Percentiles rank a stretch among this genome's conserved stretches.
Conservation (phyloP, 2,329 filamentous ascomycete genomes). For the Lasiodiplodia citricola region DNA sequence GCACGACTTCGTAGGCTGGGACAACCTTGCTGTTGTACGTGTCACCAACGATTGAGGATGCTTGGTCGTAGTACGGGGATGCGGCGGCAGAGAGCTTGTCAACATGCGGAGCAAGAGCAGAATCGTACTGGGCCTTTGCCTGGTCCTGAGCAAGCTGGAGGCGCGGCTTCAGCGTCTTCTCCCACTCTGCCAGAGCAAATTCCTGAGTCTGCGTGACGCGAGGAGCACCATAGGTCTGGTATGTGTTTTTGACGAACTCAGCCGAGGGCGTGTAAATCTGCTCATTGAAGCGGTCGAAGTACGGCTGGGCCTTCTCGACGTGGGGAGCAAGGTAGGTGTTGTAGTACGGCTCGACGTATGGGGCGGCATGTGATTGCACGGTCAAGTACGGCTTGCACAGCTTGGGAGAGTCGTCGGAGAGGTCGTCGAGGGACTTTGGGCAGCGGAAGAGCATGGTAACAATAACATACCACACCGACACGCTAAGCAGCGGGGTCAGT, state of each 20-base stretch:
- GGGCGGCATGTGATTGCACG: constrained; percentile 70
- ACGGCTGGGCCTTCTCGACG: constrained; percentile 76
- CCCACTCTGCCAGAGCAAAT: constrained; percentile 76
- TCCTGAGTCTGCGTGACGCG: constrained; percentile 69
- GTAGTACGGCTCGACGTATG: constrained; percentile 86
- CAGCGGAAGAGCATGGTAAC: constrained; percentile 82
- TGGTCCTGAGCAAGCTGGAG: constrained; percentile 68
- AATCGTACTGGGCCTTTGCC: constrained; percentile 70
- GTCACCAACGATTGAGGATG: constrained; percentile 66
- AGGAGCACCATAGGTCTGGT: constrained; percentile 75
- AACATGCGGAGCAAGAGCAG: constrained; percentile 75
- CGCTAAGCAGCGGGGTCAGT: constrained; percentile 52
- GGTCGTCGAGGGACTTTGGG: constrained; percentile 69
- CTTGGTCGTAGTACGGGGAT: constrained; percentile 74
- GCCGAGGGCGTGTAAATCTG: constrained; percentile 72
- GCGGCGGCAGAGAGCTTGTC: constrained; percentile 62
- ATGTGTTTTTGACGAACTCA: constrained; percentile 64
- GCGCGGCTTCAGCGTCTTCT: constrained; percentile 76
- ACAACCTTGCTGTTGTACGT: constrained; percentile 75
- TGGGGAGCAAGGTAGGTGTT: constrained; percentile 83
- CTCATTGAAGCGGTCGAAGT: constrained; percentile 63
- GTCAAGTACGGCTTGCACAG: constrained; percentile 82
- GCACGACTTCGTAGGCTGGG: constrained; percentile 74
- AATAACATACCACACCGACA: constrained; percentile 86
- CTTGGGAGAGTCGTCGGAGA: constrained; percentile 72